Conservation (phyloP, 805 yeast genomes). For the Metschnikowia matae region DNA sequence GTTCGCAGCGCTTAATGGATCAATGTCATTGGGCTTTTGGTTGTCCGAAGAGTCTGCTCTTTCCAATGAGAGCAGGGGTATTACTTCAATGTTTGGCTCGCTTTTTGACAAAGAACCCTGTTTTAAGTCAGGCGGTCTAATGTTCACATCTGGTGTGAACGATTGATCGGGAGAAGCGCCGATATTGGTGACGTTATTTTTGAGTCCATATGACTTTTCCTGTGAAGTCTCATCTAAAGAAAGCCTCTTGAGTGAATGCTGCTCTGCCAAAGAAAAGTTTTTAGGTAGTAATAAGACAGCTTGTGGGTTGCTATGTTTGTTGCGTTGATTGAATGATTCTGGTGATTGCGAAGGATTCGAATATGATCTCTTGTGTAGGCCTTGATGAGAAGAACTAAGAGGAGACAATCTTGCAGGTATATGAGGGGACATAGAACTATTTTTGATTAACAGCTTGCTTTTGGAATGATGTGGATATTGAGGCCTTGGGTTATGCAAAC, state of each 20-base stretch:
- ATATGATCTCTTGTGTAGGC: conserved; percentile 27
- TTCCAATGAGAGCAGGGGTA: background rate
- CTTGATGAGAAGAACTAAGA: conserved; percentile 1
- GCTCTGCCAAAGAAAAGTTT: conserved; percentile 35
- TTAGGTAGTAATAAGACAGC: conserved; percentile 51
- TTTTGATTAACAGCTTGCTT: conserved; percentile 5
- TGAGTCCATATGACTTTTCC: conserved; percentile 5
- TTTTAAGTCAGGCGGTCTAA: background rate
- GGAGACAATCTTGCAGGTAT: conserved; percentile 4
- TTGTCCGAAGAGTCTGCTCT: background rate
- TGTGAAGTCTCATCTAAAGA: conserved; percentile 14
- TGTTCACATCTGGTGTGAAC: background rate
- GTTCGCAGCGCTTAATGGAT: background rate
- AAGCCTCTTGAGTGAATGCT: conserved; percentile 21
- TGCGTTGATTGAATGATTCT: conserved; percentile 8
- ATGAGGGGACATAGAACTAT: conserved; percentile 12
- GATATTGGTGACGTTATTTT: conserved; percentile 17
- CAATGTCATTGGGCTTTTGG: background rate
- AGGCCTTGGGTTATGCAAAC: conserved; percentile 34
- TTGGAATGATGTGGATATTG: conserved; percentile 20
- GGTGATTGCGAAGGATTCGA: conserved; percentile 32
- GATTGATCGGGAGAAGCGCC: conserved; percentile 10
- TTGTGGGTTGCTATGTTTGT: conserved; percentile 24
- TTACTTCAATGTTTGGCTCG: conserved; percentile 1
- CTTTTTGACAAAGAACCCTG: background rate